phyloP scores from a whole-genome alignment of 805 yeast genomes.

The Schizosaccharomyces cryophilus region DNA sequence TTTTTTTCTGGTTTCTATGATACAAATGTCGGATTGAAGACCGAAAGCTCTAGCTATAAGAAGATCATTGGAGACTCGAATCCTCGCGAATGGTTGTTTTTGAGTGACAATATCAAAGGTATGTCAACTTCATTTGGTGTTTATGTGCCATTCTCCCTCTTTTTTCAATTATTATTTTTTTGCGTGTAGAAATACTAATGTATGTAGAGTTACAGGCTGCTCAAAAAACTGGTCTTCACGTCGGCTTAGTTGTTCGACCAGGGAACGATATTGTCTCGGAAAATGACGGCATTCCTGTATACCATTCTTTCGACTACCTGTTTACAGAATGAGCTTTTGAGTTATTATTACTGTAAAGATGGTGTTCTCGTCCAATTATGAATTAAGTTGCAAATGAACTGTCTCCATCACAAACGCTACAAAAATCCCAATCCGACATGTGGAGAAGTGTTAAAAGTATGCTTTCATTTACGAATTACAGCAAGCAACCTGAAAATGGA shows the following conservation, averaged over 20 bases:
- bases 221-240: not conserved
- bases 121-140: too few species aligned
- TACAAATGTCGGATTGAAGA: not conserved
- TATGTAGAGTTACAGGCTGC: not conserved
- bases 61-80: not conserved
- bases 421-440: too few species aligned
- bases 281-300: not conserved
- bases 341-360: too few species aligned
- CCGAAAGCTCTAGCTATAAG: not conserved
- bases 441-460: too few species aligned
- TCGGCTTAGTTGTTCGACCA: not conserved
- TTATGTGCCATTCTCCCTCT: too few species aligned
- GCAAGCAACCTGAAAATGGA: too few species aligned
- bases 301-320: not conserved
- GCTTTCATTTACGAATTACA: too few species aligned
- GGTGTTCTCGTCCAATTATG: too few species aligned
- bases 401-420: too few species aligned
- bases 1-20: not conserved
- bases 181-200: too few species aligned
- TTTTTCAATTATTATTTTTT: too few species aligned
- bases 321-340: not conserved
- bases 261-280: not conserved
- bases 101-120: not conserved
- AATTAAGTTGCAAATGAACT: too few species aligned
- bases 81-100: not conserved